Conservation (phyloP, 768 basidiomycete genomes). For the Pleurotus sapidus region DNA sequence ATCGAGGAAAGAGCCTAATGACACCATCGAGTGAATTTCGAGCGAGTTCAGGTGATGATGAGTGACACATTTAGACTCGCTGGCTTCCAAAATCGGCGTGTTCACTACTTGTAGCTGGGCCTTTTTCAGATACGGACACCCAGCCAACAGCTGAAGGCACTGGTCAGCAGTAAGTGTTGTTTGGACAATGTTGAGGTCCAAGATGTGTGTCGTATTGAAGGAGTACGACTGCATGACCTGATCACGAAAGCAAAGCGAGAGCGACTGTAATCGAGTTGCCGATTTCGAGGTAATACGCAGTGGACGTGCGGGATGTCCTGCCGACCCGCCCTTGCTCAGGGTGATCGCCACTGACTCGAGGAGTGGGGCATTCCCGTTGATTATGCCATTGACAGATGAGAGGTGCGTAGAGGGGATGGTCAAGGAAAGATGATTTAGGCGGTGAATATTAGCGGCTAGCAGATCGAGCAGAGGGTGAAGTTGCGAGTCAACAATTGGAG, state of each 20-base stretch:
- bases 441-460: slow-evolving; percentile 10
- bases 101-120: slow-evolving; percentile 2
- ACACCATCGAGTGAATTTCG: background rate
- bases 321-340: background rate
- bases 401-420: slow-evolving; percentile 8
- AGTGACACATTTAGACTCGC: background rate
- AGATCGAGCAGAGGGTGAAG: slow-evolving; percentile 10
- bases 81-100: background rate
- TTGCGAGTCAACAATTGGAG: slow-evolving; percentile 16
- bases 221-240: background rate
- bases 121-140: background rate
- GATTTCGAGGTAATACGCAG: background rate
- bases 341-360: slow-evolving; percentile 15
- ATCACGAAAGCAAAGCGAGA: background rate
- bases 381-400: slow-evolving; percentile 9
- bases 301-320: background rate
- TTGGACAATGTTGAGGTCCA: slow-evolving; percentile 2
- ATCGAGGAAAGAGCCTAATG: slow-evolving; percentile 6
- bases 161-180: slow-evolving; percentile 3
- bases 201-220: background rate
- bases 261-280: background rate
- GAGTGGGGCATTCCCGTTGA: slow-evolving; percentile 10
- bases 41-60: slow-evolving; percentile 2
- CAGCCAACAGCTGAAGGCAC: background rate
- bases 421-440: slow-evolving; percentile 17